A percentile compares a stretch with the other conserved stretches of the same genome.
phyloP scores from a whole-genome alignment of 2,329 filamentous ascomycete species.

The Tolypocladium amazonense region DNA sequence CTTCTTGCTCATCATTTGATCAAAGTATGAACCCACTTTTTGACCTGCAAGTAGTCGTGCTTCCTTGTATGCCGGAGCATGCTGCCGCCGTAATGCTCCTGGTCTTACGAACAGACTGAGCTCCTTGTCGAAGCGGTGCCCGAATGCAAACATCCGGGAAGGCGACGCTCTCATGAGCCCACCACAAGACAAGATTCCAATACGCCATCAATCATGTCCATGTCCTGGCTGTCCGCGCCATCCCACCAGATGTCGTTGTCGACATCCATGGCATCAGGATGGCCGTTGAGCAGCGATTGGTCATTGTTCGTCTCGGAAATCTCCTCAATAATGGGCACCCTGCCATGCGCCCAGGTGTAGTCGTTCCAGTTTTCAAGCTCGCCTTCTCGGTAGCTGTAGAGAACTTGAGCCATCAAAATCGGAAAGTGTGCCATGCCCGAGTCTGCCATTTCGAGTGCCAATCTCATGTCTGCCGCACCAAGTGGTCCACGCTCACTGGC shows the following conservation, averaged over 20 bases:
- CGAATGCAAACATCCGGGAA: background rate
- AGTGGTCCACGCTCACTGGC: slow-evolving; percentile 61
- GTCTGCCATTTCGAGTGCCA: slow-evolving; percentile 68
- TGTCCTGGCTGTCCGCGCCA: slow-evolving; percentile 42
- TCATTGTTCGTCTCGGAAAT: slow-evolving; percentile 12
- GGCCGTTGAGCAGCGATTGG: slow-evolving; percentile 34
- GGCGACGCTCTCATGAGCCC: slow-evolving; percentile 17
- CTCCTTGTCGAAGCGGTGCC: background rate
- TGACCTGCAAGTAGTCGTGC: background rate
- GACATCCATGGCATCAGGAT: slow-evolving; percentile 47
- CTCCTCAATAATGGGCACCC: slow-evolving; percentile 17
- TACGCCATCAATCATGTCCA: slow-evolving; percentile 41
- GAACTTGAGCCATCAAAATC: slow-evolving; percentile 58
- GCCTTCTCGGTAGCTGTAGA: slow-evolving; percentile 63
- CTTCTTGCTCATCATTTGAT: background rate
- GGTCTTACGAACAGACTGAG: background rate
- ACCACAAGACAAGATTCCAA: slow-evolving; percentile 46
- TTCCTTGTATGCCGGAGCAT: background rate
- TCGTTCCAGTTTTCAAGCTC: slow-evolving; percentile 60
- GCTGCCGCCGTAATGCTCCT: background rate
- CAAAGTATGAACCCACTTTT: background rate
- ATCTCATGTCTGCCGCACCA: slow-evolving; percentile 65
- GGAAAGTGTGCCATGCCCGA: slow-evolving; percentile 69
- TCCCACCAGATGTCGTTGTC: slow-evolving; percentile 53
- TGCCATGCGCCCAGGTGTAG: slow-evolving; percentile 40